phyloP scores from a whole-genome alignment of 805 yeast species.

The Saccharomycopsis babjevae region DNA sequence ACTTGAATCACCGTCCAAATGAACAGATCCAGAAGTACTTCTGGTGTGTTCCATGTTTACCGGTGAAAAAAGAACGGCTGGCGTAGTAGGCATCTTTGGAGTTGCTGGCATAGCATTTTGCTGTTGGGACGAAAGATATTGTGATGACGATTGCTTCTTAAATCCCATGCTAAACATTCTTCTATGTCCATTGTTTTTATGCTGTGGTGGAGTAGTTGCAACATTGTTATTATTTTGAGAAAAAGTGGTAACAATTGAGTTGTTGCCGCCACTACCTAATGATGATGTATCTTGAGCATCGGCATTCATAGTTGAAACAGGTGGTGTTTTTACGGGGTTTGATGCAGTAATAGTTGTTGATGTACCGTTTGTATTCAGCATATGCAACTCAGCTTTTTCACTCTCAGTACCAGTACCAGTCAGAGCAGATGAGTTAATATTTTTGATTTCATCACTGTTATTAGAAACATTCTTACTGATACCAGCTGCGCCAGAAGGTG shows the following conservation, averaged over 20 bases:
- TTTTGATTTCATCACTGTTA: not conserved
- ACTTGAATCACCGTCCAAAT: constrained; percentile 21
- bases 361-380: constrained; percentile 6
- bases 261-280: not conserved
- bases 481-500: not conserved
- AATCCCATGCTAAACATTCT: constrained; percentile 22
- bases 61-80: constrained; percentile 24
- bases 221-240: constrained; percentile 14
- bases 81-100: constrained; percentile 18
- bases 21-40: constrained; percentile 17
- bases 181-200: constrained; percentile 13
- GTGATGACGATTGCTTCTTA: constrained; percentile 9
- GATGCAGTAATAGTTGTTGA: constrained; percentile 3
- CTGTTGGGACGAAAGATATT: not conserved
- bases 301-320: constrained; percentile 10
- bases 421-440: not conserved
- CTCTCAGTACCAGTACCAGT: not conserved
- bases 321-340: constrained; percentile 2
- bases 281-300: not conserved
- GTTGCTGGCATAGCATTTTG: constrained; percentile 11
- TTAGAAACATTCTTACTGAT: constrained; percentile 3
- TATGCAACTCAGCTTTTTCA: not conserved
- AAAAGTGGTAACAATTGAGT: not conserved
- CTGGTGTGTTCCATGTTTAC: constrained; percentile 13
- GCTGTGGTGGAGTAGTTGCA: constrained; percentile 1